Evolutionary conservation across 1,284 basidiomycete genomes (phyloP).

Genomic region (Crucibulum cyathiforme): DNA sequence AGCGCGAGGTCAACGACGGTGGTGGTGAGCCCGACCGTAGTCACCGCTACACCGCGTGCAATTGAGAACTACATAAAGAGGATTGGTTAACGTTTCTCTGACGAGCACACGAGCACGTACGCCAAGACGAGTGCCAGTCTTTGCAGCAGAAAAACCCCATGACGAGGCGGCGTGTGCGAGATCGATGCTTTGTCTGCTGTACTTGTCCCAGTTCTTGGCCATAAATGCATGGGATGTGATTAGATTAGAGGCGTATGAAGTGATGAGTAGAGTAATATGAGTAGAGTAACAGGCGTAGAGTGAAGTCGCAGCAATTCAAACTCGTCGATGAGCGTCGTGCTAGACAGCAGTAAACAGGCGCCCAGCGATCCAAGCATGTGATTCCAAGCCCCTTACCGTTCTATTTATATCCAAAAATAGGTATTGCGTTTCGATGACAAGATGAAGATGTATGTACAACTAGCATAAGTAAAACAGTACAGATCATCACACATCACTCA

Average conservation of each 20-base stretch:
- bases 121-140: conserved; percentile 68
- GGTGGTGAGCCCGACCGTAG: conserved; percentile 61
- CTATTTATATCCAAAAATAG: too few species aligned
- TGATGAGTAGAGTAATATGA: background rate
- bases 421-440: too few species aligned
- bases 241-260: background rate
- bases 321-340: too few species aligned
- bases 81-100: conserved; percentile 4
- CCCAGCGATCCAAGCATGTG: too few species aligned
- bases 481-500: too few species aligned
- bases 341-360: too few species aligned
- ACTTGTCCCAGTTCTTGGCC: conserved; percentile 62
- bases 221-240: conserved; percentile 22
- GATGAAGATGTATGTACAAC: too few species aligned
- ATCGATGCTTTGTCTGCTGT: conserved; percentile 66
- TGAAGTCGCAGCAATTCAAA: background rate
- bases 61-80: conserved; percentile 63
- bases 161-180: conserved; percentile 66
- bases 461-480: too few species aligned
- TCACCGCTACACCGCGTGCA: conserved; percentile 65
- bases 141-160: conserved; percentile 71
- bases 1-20: conserved; percentile 66
- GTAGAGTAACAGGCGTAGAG: background rate
- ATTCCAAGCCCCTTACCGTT: too few species aligned
- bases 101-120: conserved; percentile 45